Conservation (phyloP, 2,329 filamentous ascomycete genomes). For the Fusarium foetens region DNA sequence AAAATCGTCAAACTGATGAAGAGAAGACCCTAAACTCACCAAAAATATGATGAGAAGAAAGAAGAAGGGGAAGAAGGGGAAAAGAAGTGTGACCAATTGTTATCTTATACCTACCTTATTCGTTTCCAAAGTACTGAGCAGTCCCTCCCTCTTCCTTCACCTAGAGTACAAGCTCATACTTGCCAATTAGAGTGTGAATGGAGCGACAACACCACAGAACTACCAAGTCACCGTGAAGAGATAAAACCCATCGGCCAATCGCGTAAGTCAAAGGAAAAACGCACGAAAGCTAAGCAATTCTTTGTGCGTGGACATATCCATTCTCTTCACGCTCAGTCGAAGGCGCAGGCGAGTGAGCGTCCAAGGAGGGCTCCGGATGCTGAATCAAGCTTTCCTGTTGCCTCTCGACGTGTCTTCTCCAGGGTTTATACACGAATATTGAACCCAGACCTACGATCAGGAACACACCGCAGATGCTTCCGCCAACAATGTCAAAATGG, state of each 20-base stretch:
- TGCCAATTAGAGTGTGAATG: background rate
- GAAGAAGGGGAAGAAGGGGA: too few species aligned
- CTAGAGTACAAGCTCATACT: background rate
- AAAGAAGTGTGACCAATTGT: background rate
- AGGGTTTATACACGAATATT: constrained; percentile 80
- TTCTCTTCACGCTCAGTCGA: background rate
- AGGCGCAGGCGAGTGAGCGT: constrained; percentile 8
- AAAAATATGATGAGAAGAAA: rapidly evolving
- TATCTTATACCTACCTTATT: background rate
- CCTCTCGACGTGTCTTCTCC: constrained; percentile 66
- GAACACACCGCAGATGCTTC: constrained; percentile 86
- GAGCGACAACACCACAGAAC: background rate
- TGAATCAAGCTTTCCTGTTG: constrained; percentile 25
- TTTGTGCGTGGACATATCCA: background rate
- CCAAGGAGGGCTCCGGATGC: background rate
- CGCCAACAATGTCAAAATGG: constrained; percentile 87
- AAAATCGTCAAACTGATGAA: too few species aligned
- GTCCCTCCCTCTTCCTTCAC: background rate
- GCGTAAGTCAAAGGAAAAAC: background rate
- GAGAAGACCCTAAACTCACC: too few species aligned
- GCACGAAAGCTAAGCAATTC: background rate
- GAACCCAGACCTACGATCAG: constrained; percentile 79
- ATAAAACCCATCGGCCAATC: background rate
- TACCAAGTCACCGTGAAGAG: too few species aligned
- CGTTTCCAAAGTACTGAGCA: background rate